Base-by-base conservation (phyloP, 345 rosid species). In the Euphorbia lathyris region DNA sequence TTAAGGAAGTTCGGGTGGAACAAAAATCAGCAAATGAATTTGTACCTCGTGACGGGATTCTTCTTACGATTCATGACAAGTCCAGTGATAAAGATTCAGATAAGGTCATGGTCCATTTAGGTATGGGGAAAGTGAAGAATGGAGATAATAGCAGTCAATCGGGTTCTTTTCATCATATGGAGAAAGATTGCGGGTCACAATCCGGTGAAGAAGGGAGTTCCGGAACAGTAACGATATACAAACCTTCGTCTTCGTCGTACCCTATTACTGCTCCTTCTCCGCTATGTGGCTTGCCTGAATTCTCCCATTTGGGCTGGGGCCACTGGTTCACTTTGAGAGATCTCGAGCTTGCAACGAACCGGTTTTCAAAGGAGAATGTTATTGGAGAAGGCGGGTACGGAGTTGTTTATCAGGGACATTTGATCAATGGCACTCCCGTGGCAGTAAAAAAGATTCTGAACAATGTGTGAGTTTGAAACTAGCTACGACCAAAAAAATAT, bases 301-400 rank as follows among this genome's bases (percentile, higher is more conserved):
- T 90, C 76, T 90, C 96, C 25, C 89, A 87, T 55, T 75, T 90
- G 72, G 96, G 92, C 27, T 90, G 96, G 96, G 96, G 96, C 68
- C 96, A 90, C 75, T 90, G 96, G 96, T 90, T 90, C 76, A 90
- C 96, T 0, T 61, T 90, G 79, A 85, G 91, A 76, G 96, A 90
- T 76, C 92, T 90, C 43, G 93, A 90, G 74, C 85, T 80, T 25
- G 96, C 96, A 14, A 90, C 96, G 22, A 88, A 80, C 69, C 64
- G 91, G 42, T 90, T 90, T 80, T 87, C 93, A 0, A 87, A 82
- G 79, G 96, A 90, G 40, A 87, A 85, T 63, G 74, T 90, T 66
- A 79, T 90, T 59, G 96, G 96, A 20, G 96, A 90, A 80, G 93
- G 96, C 59, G 96, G 96, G 27, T 87, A 87, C 74, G 96, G 96